Evolutionary conservation across 1,284 basidiomycete species (phyloP), one percentile per base, ranked within the genome.

Genomic region (Gyrodon tennesseensis): DNA sequence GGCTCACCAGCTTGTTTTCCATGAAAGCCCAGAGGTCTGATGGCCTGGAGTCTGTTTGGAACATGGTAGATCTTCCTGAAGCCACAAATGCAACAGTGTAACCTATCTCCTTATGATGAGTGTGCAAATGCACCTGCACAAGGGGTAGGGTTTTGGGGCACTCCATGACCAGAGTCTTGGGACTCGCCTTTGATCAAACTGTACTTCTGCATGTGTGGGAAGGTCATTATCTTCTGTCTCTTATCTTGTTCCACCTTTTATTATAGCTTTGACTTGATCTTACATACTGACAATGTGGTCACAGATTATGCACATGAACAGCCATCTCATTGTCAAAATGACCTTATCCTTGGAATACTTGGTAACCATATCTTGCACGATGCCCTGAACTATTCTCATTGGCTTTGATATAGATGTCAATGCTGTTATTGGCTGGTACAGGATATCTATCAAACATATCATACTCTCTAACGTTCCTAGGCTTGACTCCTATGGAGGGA

Each of bases 401-500:
- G 80, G 82, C 31, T 83, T 87, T 71, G 85, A 84, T 46, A 83
- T 87, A 13, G 85, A 88, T 67, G 85, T 88, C 12, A 86, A 88
- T 65, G 86, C 86, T 15, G 86, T 88, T 12, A 83, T 86, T 52
- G 86, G 86, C 69, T 88, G 86, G 85, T 84, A 70, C 60, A n/a
- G 78, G 3, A 19, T 41, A 31, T 29, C 19, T 59, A n/a, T 18
- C 23, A 12, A 25, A 21, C n/a, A 3, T 1, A 27, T 39, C 11
- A 16, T 29, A 23, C 31, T 23, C 8, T 53, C 63, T 62, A 53
- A 71, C 54, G 2, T 51, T 23, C 13, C 29, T 34, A 88, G 87
- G 86, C 78, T 90, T 31, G 87, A 87, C 7, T 88, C 87, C 0
- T 89, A 89, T 70, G 88, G 88, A 3, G 87, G 86, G 29, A 84